Evolutionary conservation across 345 rosid species (phyloP).

Genomic region (Citrus maxima): DNA sequence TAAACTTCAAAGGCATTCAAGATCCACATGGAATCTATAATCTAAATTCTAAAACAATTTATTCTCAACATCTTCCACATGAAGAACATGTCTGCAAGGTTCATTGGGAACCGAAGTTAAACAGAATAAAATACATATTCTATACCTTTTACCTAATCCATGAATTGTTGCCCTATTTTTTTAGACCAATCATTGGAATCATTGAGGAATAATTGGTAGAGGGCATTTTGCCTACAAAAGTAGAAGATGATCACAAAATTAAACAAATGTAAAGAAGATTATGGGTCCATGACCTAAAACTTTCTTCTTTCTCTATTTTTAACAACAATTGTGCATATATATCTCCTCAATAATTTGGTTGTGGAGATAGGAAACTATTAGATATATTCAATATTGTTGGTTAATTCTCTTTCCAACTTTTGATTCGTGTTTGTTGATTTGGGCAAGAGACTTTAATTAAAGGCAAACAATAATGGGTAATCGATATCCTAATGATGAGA

Average conservation of each 20-base stretch:
- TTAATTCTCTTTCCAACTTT: neutral
- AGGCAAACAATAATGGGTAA: constrained; percentile 9
- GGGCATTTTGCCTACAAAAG: constrained; percentile 30
- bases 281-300: constrained; percentile 32
- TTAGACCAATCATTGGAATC: constrained; percentile 43
- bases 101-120: constrained; percentile 32
- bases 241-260: constrained; percentile 33
- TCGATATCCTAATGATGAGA: neutral
- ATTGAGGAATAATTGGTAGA: constrained; percentile 32
- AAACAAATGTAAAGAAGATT: constrained; percentile 24
- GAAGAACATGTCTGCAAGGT: constrained; percentile 31
- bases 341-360: constrained; percentile 27
- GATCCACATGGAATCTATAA: constrained; percentile 23
- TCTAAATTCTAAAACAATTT: constrained; percentile 2
- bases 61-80: constrained; percentile 13
- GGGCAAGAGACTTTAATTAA: neutral
- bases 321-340: neutral
- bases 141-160: constrained; percentile 44
- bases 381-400: neutral
- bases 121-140: constrained; percentile 7
- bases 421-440: neutral
- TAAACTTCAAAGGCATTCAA: constrained; percentile 6
- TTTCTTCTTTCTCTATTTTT: constrained; percentile 11
- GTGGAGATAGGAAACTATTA: neutral
- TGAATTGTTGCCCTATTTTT: constrained; percentile 11